Evolutionary conservation across 768 basidiomycete species (phyloP), one percentile per base, ranked within the genome.

Genomic region (Tricholomella constricta): DNA sequence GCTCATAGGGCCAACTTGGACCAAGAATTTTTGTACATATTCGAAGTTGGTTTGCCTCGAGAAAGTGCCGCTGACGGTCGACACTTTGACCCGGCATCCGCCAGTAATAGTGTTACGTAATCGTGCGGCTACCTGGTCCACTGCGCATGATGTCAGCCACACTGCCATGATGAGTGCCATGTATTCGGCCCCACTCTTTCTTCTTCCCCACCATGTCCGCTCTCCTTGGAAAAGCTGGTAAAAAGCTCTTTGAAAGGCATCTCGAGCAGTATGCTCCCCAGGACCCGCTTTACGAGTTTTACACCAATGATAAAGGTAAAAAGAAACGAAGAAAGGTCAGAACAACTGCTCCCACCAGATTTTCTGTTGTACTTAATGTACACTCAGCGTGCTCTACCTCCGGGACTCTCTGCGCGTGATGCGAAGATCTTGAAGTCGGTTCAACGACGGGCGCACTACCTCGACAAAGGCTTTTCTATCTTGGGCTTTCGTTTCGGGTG

Each of bases 401-500:
- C 83, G 8, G 93, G 93, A 0, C 78, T 97, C 2, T 89, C 89
- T 0, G 66, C 77, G 14, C 81, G 88, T 20, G 95, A 97, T 59
- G 80, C 80, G 32, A 81, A 81, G 44, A 86, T 94, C 45, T 76
- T 97, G 36, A 80, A 79, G 58, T 81, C 85, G 17, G 84, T 97
- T 27, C 83, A 89, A 62, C 77, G 79, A 29, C 78, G 92, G 6
- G 93, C 92, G 1, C 90, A 89, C 61, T 83, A 86, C 65, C 85
- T 97, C 49, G 94, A 97, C 72, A 94, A 91, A 68, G 85, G 90
- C 2, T 91, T 97, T 75, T 76, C 65, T 37, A 26, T 96, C 1
- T 88, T 85, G 55, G 92, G 94, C 9, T 65, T 95, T 48, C 82
- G 84, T 11, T 93, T 96, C 54, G 94, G 94, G 0, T 94, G 88